Evolutionary conservation across 805 yeast genomes (phyloP).

Genomic region (Pichia occidentalis): DNA sequence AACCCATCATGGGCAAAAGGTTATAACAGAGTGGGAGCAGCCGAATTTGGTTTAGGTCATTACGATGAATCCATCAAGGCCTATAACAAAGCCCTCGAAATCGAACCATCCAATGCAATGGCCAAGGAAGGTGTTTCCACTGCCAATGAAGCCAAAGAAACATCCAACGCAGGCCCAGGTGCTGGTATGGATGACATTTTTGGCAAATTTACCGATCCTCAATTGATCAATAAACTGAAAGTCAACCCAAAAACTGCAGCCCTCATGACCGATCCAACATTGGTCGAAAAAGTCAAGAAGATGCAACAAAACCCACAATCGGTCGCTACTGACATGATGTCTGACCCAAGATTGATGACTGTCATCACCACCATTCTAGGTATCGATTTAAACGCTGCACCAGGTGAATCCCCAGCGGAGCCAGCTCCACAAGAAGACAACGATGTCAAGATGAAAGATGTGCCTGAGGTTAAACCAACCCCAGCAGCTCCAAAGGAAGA

Average conservation of each 20-base stretch:
- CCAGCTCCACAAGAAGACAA: constrained; percentile 16
- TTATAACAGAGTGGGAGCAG: constrained; percentile 88
- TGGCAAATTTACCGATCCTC: constrained; percentile 53
- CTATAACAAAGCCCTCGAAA: constrained; percentile 71
- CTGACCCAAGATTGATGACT: constrained; percentile 84
- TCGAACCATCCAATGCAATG: constrained; percentile 77
- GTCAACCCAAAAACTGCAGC: constrained; percentile 83
- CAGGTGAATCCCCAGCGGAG: constrained; percentile 30
- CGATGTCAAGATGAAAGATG: constrained; percentile 34
- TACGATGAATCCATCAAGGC: constrained; percentile 65
- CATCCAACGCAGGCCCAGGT: constrained; percentile 21
- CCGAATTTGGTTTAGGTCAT: constrained; percentile 79
- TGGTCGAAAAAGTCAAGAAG: constrained; percentile 61
- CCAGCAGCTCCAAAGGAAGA: constrained; percentile 24
- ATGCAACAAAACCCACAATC: constrained; percentile 70
- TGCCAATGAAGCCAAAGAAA: constrained; percentile 52
- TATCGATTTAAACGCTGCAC: constrained; percentile 43
- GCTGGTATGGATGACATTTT: constrained; percentile 69
- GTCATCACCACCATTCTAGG: constrained; percentile 84
- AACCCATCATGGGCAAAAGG: constrained; percentile 94
- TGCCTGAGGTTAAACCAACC: constrained; percentile 21
- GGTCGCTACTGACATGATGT: constrained; percentile 58
- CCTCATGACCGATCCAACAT: constrained; percentile 77
- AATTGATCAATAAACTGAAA: constrained; percentile 65
- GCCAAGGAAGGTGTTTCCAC: constrained; percentile 76